Evolutionary conservation across 1,284 basidiomycete genomes (phyloP).

Genomic region (Boletus semigastroideus): DNA sequence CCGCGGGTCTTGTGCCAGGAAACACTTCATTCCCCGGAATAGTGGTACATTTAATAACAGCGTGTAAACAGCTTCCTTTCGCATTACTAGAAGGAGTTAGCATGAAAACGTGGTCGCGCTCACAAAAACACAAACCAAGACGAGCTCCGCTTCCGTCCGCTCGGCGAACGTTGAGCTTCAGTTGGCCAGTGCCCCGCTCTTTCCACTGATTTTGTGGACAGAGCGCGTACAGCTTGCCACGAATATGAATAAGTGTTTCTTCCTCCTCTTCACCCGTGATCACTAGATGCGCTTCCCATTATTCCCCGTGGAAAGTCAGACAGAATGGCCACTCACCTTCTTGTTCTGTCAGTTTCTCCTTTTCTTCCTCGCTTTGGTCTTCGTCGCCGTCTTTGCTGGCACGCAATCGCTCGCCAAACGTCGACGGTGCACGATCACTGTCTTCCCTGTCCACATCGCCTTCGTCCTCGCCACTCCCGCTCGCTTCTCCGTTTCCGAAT

Average conservation of each 20-base stretch:
- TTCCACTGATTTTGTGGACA: constrained; percentile 72
- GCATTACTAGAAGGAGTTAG: constrained; percentile 71
- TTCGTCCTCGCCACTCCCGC: constrained; percentile 36
- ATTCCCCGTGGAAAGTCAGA: background rate
- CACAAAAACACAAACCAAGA: constrained; percentile 51
- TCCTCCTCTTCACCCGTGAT: constrained; percentile 93
- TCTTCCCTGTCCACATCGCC: constrained; percentile 40
- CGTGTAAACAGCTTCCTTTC: constrained; percentile 88
- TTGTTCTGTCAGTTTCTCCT: constrained; percentile 52
- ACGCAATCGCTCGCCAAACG: constrained; percentile 63
- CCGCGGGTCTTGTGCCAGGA: constrained; percentile 74
- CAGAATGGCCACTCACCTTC: constrained; percentile 50
- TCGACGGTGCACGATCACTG: constrained; percentile 35
- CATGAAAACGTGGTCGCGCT: background rate
- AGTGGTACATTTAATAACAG: constrained; percentile 84
- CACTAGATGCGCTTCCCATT: constrained; percentile 45
- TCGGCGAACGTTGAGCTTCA: constrained; percentile 79
- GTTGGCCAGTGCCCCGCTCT: constrained; percentile 81
- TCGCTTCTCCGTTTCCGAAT: constrained; percentile 29
- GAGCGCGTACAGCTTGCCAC: constrained; percentile 83
- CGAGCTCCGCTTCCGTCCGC: constrained; percentile 71
- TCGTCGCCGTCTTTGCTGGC: constrained; percentile 57
- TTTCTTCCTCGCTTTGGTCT: constrained; percentile 47
- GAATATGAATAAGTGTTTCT: constrained; percentile 78
- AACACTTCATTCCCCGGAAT: constrained; percentile 84